Evolutionary conservation across 495 filamentous ascomycete genomes (phyloP).

Genomic region (Penicillium atrosanguineum): DNA sequence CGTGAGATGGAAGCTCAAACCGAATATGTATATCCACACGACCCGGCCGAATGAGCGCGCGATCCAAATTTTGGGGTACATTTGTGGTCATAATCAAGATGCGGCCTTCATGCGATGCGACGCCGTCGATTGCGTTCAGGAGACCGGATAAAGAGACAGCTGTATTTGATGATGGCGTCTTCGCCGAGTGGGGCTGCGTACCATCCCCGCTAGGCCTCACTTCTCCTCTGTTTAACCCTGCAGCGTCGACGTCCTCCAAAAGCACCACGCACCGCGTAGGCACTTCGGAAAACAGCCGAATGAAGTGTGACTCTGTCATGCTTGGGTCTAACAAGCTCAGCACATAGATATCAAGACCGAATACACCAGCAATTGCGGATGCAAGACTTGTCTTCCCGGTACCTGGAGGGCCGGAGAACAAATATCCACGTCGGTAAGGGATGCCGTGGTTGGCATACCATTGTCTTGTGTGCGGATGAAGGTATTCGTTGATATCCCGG

Average conservation of each 20-base stretch:
- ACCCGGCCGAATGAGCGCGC: constrained; percentile 72
- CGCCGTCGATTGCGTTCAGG: constrained; percentile 82
- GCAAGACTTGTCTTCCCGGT: constrained; percentile 66
- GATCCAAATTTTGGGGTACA: constrained; percentile 68
- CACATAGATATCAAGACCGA: constrained; percentile 61
- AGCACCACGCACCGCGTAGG: constrained; percentile 32
- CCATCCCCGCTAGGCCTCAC: background rate
- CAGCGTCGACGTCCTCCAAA: constrained; percentile 36
- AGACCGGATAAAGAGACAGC: constrained; percentile 61
- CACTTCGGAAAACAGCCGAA: constrained; percentile 56
- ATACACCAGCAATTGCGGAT: constrained; percentile 58
- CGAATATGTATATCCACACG: constrained; percentile 70
- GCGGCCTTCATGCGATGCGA: constrained; percentile 75
- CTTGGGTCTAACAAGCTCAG: constrained; percentile 24
- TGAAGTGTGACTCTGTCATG: constrained; percentile 57
- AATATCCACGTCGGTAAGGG: constrained; percentile 61
- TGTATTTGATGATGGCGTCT: background rate
- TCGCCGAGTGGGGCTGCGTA: background rate
- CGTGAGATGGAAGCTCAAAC: background rate
- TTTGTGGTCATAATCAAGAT: constrained; percentile 87
- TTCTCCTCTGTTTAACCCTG: constrained; percentile 27
- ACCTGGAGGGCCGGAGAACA: constrained; percentile 67
- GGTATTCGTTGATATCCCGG: constrained; percentile 14
- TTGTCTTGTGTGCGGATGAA: constrained; percentile 7
- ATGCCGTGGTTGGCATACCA: constrained; percentile 55